Evolutionary conservation across 108 stramenopile species (phyloP).

Genomic region (Tribonema minus): DNA sequence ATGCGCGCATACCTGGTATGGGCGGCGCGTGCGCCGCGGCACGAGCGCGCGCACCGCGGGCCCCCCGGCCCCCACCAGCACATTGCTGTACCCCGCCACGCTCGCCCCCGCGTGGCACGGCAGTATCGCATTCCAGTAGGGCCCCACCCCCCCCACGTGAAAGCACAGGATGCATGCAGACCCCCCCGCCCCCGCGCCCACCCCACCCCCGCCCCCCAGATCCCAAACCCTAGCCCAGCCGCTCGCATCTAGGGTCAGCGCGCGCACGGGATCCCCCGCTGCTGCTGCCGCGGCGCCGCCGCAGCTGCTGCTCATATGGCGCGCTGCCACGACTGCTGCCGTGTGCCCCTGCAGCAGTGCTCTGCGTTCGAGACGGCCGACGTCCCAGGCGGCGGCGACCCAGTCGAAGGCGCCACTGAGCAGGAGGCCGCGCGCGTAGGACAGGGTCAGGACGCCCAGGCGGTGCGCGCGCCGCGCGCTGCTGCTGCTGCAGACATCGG

Average conservation of each 20-base stretch:
- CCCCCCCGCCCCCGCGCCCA: too few species aligned
- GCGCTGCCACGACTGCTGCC: conserved; percentile 9
- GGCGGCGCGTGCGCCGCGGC: neutral
- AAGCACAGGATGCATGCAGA: too few species aligned
- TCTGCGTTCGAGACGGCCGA: conserved; percentile 15
- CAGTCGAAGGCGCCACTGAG: conserved; percentile 28
- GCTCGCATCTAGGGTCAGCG: neutral
- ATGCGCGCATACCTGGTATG: neutral
- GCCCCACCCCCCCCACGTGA: too few species aligned
- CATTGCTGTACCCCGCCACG: neutral
- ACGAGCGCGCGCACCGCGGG: neutral
- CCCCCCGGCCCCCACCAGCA: neutral
- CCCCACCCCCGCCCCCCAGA: neutral
- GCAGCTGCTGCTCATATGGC: neutral
- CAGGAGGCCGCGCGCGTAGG: conserved; percentile 19
- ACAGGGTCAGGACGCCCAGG: conserved; percentile 21
- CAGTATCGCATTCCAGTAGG: too few species aligned
- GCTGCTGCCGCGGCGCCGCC: neutral
- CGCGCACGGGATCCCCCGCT: neutral
- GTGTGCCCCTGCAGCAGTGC: conserved; percentile 24
- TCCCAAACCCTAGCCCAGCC: neutral
- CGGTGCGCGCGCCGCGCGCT: conserved; percentile 10
- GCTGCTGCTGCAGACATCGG: too few species aligned
- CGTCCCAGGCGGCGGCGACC: conserved; percentile 32
- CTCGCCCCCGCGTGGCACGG: neutral